phyloP scores from a whole-genome alignment of 2,329 filamentous ascomycete genomes.

The Curvularia hawaiiensis region DNA sequence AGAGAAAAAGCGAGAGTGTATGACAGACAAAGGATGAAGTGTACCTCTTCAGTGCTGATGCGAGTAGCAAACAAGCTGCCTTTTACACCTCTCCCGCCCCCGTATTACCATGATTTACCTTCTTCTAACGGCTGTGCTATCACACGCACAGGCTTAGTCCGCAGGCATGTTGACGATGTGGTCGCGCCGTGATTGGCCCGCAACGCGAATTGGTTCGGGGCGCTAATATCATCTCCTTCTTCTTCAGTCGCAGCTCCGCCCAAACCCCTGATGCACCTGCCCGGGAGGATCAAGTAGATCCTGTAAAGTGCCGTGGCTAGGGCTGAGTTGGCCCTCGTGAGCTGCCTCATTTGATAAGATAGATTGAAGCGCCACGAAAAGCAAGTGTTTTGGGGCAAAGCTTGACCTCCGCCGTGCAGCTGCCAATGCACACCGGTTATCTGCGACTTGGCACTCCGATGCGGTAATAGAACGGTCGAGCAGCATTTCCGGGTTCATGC shows the following conservation, averaged over 20 bases:
- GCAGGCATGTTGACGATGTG: conserved; percentile 2
- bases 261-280: conserved; percentile 18
- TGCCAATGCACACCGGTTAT: conserved; percentile 17
- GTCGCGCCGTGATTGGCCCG: conserved; percentile 14
- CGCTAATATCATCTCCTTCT: conserved; percentile 25
- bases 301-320: conserved; percentile 4
- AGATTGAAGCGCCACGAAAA: conserved; percentile 17
- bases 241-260: conserved; percentile 20
- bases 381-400: conserved; percentile 10
- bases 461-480: not conserved
- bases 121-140: conserved; percentile 18
- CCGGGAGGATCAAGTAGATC: conserved; percentile 19
- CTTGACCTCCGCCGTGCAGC: not conserved
- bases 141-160: conserved; percentile 8
- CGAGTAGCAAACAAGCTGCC: conserved; percentile 1
- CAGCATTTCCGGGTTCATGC: not conserved
- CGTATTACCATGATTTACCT: conserved; percentile 10
- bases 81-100: conserved; percentile 11
- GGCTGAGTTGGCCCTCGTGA: conserved; percentile 3
- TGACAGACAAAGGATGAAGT: conserved; percentile 4
- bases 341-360: conserved; percentile 18
- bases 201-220: conserved; percentile 15
- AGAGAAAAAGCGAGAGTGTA: conserved; percentile 4
- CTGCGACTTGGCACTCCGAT: conserved; percentile 7
- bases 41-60: not conserved